Evolutionary conservation across 805 yeast genomes (phyloP), one percentile per base, ranked within the genome.

Genomic region (Yarrowia sp.): DNA sequence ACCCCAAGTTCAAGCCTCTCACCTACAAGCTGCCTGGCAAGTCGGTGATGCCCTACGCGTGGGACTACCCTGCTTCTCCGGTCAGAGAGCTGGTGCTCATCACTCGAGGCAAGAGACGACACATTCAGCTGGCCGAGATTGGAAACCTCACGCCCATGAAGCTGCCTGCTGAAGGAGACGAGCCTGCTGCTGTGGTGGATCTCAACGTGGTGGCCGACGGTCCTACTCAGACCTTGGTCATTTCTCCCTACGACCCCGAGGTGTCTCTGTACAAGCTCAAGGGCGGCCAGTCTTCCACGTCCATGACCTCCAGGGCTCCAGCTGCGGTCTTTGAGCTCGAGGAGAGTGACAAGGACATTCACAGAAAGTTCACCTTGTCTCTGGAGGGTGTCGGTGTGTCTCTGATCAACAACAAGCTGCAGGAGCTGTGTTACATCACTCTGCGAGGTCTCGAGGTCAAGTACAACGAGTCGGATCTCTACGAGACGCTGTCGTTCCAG

Each of bases 21-120:
- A 86, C 83, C 73, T 95, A 94, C 76, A 84, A 86, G 55, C 83
- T 96, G 13, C 98, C 98, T 0, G 87, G 96, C 0, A 86, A 86
- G 73, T 90, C 97, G 78, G 96, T 92, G 2, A 95, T 95, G 98
- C 97, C 98, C 0, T 95, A 95, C 76, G 91, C 99, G 0, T 95
- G 97, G 93, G 99, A 95, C 76, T 95, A 85, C 78, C 99, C 99
- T 0, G 92, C 96, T 65, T 98, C 97, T 0, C 79, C 85, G 10
- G 84, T 88, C 55, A 93, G 92, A 76, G 97, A 93, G 74, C 78
- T 95, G 39, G 83, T 92, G 3, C 77, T 95, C 40, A 81, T 92
- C 69, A 82, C 89, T 12, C 88, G 88, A 60, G 90, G 90, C 1
- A 82, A 88, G 36, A 93, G 90, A 74, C 82, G 98, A 69, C 85